phyloP scores from a whole-genome alignment of 768 basidiomycete species.

The Boletus subcaerulescens region DNA sequence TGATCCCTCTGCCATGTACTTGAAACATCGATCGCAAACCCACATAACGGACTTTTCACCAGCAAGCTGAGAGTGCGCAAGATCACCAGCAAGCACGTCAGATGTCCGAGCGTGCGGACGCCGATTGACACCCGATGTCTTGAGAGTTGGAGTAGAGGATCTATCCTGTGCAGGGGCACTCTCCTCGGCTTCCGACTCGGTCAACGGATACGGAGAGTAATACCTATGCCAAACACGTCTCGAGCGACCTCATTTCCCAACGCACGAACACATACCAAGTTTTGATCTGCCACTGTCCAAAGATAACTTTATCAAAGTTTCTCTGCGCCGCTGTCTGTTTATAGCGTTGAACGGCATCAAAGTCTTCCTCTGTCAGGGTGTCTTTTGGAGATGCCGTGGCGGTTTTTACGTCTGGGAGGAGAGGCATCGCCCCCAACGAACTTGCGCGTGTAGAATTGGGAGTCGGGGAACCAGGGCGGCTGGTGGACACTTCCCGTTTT shows the following conservation, averaged over 20 bases:
- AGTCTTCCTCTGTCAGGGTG: slow-evolving; percentile 64
- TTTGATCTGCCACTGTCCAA: slow-evolving; percentile 83
- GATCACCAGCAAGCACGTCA: slow-evolving; percentile 65
- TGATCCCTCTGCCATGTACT: slow-evolving; percentile 81
- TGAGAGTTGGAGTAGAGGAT: slow-evolving; percentile 29
- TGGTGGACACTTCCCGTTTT: slow-evolving; percentile 21
- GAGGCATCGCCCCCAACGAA: slow-evolving; percentile 11
- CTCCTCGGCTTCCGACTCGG: slow-evolving; percentile 64
- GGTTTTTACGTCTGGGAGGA: slow-evolving; percentile 10
- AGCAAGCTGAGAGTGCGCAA: slow-evolving; percentile 43
- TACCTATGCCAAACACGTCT: slow-evolving; percentile 53
- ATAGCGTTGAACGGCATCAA: slow-evolving; percentile 58
- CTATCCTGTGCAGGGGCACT: slow-evolving; percentile 23
- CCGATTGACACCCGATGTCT: slow-evolving; percentile 50
- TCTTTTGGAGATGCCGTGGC: slow-evolving; percentile 28
- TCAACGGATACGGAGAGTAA: slow-evolving; percentile 87
- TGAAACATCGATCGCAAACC: slow-evolving; percentile 95
- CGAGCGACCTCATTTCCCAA: background rate
- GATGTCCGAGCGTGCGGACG: slow-evolving; percentile 73
- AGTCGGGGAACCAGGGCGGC: slow-evolving; percentile 17
- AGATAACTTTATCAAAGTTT: slow-evolving; percentile 85
- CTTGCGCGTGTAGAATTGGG: slow-evolving; percentile 22
- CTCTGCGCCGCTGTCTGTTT: slow-evolving; percentile 64
- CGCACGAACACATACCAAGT: slow-evolving; percentile 63
- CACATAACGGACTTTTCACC: slow-evolving; percentile 59